Percentiles rank a stretch among this genome's conserved stretches.
phyloP scores from a whole-genome alignment of 1,284 basidiomycete species.

The Paramarasmius palmivorus region DNA sequence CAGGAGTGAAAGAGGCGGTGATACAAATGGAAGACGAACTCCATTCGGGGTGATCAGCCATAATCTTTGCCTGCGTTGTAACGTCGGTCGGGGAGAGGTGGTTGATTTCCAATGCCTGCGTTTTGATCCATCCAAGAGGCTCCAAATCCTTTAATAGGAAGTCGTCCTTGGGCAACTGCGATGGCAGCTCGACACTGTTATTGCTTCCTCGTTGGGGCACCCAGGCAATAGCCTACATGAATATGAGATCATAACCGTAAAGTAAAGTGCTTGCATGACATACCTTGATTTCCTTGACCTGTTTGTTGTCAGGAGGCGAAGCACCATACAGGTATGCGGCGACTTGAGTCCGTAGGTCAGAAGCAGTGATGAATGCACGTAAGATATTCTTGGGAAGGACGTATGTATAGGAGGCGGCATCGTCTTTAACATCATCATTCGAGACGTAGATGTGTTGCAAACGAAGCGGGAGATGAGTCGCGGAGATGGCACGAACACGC shows the following conservation, averaged over 20 bases:
- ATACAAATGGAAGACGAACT: constrained; percentile 93
- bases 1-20: constrained; percentile 95
- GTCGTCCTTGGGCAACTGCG: constrained; percentile 88
- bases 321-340: constrained; percentile 93
- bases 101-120: constrained; percentile 89
- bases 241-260: constrained; percentile 7
- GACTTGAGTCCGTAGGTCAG: constrained; percentile 95
- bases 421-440: constrained; percentile 98
- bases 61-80: constrained; percentile 94
- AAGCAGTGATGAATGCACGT: constrained; percentile 90
- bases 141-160: constrained; percentile 94
- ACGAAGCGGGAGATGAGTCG: constrained; percentile 94
- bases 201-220: constrained; percentile 96
- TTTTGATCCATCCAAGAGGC: constrained; percentile 98
- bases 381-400: constrained; percentile 98
- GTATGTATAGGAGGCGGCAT: constrained; percentile 91
- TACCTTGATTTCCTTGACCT: constrained; percentile 97
- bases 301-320: constrained; percentile 94
- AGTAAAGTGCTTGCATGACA: constrained; percentile 5
- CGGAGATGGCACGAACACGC: constrained; percentile 95
- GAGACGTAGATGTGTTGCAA: constrained; percentile 99
- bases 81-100: constrained; percentile 93
- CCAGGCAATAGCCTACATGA: constrained; percentile 79
- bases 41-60: constrained; percentile 96
- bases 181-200: constrained; percentile 87